Conservation (phyloP, 768 basidiomycete genomes). For the Tylopilus balloui region DNA sequence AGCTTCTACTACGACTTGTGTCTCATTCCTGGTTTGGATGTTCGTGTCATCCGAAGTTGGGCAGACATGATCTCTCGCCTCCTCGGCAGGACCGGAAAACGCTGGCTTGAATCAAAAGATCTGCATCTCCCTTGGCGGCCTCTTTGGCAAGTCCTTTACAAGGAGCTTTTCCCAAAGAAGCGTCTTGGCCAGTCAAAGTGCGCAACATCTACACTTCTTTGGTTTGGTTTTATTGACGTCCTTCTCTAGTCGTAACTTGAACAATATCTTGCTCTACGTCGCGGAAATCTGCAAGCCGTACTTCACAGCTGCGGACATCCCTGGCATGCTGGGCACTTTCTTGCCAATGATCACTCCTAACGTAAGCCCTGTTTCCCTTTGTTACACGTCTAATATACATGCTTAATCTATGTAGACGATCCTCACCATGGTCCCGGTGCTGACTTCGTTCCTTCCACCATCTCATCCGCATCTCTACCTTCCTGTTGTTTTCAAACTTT, state of each 20-base stretch:
- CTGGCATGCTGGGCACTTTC: conserved; percentile 66
- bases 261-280: conserved; percentile 69
- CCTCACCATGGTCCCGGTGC: conserved; percentile 67
- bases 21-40: conserved; percentile 70
- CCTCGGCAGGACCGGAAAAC: conserved; percentile 61
- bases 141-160: conserved; percentile 70
- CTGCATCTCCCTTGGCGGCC: conserved; percentile 70
- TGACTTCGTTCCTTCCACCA: conserved; percentile 75
- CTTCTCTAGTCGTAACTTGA: conserved; percentile 49
- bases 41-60: conserved; percentile 68
- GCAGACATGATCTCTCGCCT: conserved; percentile 74
- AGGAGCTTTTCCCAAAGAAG: conserved; percentile 71
- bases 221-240: conserved; percentile 6
- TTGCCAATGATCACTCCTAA: conserved; percentile 67
- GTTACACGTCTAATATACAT: not conserved
- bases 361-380: conserved; percentile 38
- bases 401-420: conserved; percentile 43
- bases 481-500: conserved; percentile 66
- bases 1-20: conserved; percentile 75
- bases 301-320: conserved; percentile 60
- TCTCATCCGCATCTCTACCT: conserved; percentile 63
- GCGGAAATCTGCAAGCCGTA: conserved; percentile 72
- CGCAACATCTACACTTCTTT: conserved; percentile 21
- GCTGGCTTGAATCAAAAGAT: conserved; percentile 64
- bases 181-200: conserved; percentile 57